Evolutionary conservation across 2,329 filamentous ascomycete genomes (phyloP).

Genomic region (Nectriaceae sp.): DNA sequence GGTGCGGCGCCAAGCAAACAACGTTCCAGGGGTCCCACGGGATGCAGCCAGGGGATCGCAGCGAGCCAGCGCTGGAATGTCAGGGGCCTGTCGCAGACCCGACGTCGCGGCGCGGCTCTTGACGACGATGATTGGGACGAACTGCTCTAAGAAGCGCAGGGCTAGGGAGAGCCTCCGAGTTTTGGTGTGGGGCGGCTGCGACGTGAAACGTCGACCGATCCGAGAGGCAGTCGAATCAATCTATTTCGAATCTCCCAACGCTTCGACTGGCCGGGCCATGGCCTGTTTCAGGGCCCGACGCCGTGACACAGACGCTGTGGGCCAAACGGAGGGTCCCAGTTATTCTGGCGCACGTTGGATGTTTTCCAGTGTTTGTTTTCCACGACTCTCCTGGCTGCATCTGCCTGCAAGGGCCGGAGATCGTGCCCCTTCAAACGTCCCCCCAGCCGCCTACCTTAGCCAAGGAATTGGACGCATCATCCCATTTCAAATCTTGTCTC

Average conservation of each 20-base stretch:
- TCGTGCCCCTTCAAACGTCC: no score
- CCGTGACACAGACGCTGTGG: no score
- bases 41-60: not conserved
- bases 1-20: not conserved
- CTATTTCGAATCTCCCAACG: not conserved
- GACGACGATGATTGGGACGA: constrained; percentile 22
- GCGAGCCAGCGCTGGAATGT: not conserved
- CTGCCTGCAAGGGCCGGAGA: no score
- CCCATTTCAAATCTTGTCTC: no score
- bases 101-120: constrained; percentile 2
- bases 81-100: constrained; percentile 13
- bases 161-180: not conserved
- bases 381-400: no score
- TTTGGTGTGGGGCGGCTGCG: not conserved
- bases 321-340: no score
- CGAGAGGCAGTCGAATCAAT: constrained; percentile 5
- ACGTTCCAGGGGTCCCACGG: no score
- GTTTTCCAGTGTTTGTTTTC: no score
- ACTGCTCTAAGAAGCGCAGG: constrained; percentile 8
- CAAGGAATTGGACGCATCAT: no score
- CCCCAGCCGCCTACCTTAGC: no score
- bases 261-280: constrained; percentile 3
- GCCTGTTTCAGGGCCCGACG: constrained; percentile 12
- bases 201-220: not conserved
- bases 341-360: no score